phyloP scores from a whole-genome alignment of 169 alveolate species.

The Theileria annulata region DNA sequence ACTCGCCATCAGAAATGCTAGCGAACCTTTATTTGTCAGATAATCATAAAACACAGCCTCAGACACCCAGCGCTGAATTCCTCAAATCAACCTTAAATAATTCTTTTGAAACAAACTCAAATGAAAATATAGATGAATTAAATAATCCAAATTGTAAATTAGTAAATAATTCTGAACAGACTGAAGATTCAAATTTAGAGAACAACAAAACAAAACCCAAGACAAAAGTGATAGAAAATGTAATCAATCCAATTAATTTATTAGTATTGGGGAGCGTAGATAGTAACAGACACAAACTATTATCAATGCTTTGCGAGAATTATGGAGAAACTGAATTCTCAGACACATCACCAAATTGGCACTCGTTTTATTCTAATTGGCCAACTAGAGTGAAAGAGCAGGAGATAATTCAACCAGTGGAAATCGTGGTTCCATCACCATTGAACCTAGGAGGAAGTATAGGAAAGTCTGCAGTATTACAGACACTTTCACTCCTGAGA shows the following conservation, averaged over 20 bases:
- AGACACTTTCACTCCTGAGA: constrained; percentile 32
- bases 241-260: constrained; percentile 33
- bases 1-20: constrained; percentile 51
- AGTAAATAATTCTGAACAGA: neutral
- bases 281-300: constrained; percentile 19
- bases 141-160: neutral
- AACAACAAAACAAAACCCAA: neutral
- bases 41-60: neutral
- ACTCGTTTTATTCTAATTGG: constrained; percentile 47
- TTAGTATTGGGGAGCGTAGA: constrained; percentile 49
- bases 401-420: constrained; percentile 35
- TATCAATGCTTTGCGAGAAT: constrained; percentile 17
- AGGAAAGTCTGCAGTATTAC: constrained; percentile 41
- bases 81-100: neutral
- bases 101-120: neutral
- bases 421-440: constrained; percentile 40
- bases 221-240: neutral
- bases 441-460: constrained; percentile 61
- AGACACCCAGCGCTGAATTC: neutral
- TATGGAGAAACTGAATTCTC: constrained; percentile 3
- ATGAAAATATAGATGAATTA: constrained; percentile 7
- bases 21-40: constrained; percentile 51
- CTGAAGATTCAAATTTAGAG: neutral
- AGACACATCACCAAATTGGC: constrained; percentile 56
- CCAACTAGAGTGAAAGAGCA: neutral